Evolutionary conservation across 2,329 filamentous ascomycete species (phyloP).

Genomic region (Chrysosporium keratinophilum): DNA sequence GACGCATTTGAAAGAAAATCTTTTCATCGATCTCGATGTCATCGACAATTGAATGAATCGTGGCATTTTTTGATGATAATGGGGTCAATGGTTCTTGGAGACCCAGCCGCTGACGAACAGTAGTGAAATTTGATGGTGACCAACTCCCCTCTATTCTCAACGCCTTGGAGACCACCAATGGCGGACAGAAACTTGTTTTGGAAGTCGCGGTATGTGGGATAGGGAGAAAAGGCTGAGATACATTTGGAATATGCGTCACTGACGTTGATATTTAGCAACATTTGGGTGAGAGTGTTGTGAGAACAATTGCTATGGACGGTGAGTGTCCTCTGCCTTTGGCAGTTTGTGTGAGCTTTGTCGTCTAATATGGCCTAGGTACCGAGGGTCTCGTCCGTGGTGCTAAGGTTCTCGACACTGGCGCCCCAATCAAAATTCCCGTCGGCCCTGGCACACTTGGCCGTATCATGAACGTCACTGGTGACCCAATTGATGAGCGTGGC

Average conservation of each 20-base stretch:
- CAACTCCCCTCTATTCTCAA: constrained; percentile 96
- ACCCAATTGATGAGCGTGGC: constrained; percentile 98
- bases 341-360: neutral
- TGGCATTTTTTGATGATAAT: neutral
- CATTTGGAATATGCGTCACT: neutral
- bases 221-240: neutral
- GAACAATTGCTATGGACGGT: constrained; percentile 99
- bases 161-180: constrained; percentile 83
- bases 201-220: constrained; percentile 75
- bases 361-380: constrained; percentile 56
- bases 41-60: constrained; percentile 8
- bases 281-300: constrained; percentile 96
- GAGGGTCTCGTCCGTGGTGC: constrained; percentile 97
- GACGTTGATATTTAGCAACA: constrained; percentile 65
- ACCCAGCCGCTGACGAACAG: constrained; percentile 22
- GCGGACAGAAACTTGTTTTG: constrained; percentile 85
- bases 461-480: constrained; percentile 99
- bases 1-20: constrained; percentile 31
- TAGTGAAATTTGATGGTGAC: constrained; percentile 93
- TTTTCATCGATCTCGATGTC: constrained; percentile 20
- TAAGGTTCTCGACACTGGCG: constrained; percentile 75
- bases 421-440: constrained; percentile 93
- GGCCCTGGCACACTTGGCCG: constrained; percentile 87
- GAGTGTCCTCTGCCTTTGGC: constrained; percentile 32
- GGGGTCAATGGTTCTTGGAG: constrained; percentile 13